Percentiles rank a stretch among this genome's conserved stretches.
Evolutionary conservation across 345 rosid genomes (phyloP).

Genomic region (Carallia pectinifolia): DNA sequence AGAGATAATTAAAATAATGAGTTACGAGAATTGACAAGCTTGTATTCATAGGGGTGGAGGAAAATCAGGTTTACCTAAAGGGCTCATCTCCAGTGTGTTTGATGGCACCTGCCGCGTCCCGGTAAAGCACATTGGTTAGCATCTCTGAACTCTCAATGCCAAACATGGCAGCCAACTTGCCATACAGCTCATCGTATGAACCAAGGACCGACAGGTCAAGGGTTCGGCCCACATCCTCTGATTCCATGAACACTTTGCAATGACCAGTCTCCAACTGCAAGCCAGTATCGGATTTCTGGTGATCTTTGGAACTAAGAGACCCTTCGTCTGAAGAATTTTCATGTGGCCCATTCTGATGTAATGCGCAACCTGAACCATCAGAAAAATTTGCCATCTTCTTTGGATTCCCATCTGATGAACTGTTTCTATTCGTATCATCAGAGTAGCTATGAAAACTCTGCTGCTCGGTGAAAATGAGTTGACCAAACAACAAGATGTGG

Average conservation of each 20-base stretch:
- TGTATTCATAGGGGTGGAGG: neutral
- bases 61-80: slow-evolving; percentile 47
- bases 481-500: slow-evolving; percentile 79
- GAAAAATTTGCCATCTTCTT: slow-evolving; percentile 54
- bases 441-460: slow-evolving; percentile 58
- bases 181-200: slow-evolving; percentile 71
- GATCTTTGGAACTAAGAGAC: slow-evolving; percentile 50
- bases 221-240: slow-evolving; percentile 80
- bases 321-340: slow-evolving; percentile 73
- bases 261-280: slow-evolving; percentile 64
- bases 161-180: slow-evolving; percentile 71
- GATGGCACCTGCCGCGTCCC: slow-evolving; percentile 56
- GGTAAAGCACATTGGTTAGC: slow-evolving; percentile 66
- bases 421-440: slow-evolving; percentile 45
- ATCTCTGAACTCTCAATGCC: slow-evolving; percentile 63
- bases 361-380: slow-evolving; percentile 54
- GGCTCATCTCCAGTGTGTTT: slow-evolving; percentile 82
- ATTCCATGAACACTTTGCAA: slow-evolving; percentile 88
- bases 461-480: slow-evolving; percentile 65
- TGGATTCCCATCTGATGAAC: slow-evolving; percentile 47
- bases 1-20: neutral
- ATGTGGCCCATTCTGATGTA: slow-evolving; percentile 34
- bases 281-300: slow-evolving; percentile 36
- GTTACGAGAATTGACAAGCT: too few species aligned
- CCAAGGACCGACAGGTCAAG: slow-evolving; percentile 68